Evolutionary conservation across 2,329 filamentous ascomycete genomes (phyloP).

Genomic region (Blastomyces emzantsi): DNA sequence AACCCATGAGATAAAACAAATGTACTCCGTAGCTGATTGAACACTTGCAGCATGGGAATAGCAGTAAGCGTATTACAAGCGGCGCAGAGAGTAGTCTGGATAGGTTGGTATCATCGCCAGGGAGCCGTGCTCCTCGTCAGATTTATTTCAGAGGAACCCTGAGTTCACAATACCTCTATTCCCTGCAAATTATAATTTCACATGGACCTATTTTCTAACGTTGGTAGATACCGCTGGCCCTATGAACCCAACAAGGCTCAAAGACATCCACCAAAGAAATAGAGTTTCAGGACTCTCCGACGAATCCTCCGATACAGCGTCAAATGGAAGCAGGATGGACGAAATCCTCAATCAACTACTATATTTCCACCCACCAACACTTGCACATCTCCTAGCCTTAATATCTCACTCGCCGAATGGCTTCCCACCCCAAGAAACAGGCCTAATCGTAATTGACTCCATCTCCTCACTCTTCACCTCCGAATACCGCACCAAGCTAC

Average conservation of each 20-base stretch:
- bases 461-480: slow-evolving; percentile 67
- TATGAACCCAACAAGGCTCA: slow-evolving; percentile 41
- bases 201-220: slow-evolving; percentile 12
- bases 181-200: slow-evolving; percentile 1
- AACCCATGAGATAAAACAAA: background rate
- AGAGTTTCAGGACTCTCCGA: slow-evolving; percentile 2
- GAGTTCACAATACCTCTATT: background rate
- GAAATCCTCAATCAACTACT: slow-evolving; percentile 26
- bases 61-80: slow-evolving; percentile 53
- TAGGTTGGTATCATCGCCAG: slow-evolving; percentile 51
- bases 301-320: background rate
- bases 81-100: slow-evolving; percentile 64
- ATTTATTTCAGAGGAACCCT: slow-evolving; percentile 9
- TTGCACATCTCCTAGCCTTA: slow-evolving; percentile 62
- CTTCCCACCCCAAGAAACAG: slow-evolving; percentile 55
- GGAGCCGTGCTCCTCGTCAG: background rate
- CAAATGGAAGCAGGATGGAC: slow-evolving; percentile 7
- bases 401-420: slow-evolving; percentile 56
- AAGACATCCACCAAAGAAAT: slow-evolving; percentile 34
- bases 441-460: slow-evolving; percentile 67
- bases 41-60: slow-evolving; percentile 54
- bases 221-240: slow-evolving; percentile 41
- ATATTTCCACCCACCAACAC: slow-evolving; percentile 52
- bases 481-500: slow-evolving; percentile 55
- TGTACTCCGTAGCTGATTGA: background rate